Evolutionary conservation across 208 protist genomes (phyloP).

Genomic region (Wallacemonas collosoma): DNA sequence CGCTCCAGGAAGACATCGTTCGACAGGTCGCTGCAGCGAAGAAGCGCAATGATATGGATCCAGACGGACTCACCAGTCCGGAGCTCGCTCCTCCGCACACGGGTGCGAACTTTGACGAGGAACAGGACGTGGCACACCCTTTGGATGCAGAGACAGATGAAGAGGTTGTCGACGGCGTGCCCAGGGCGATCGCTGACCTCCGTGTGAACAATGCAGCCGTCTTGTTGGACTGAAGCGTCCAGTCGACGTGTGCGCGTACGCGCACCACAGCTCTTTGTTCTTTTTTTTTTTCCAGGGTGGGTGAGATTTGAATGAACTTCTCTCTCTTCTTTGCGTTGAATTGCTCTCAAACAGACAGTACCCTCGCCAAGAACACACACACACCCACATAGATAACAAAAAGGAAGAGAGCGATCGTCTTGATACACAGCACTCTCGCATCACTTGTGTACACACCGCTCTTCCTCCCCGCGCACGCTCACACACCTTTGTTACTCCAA

Average conservation of each 20-base stretch:
- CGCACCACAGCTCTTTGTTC: not conserved
- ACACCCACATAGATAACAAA: not conserved
- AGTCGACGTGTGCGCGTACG: too few relatives aligned
- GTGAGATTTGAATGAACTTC: too few relatives aligned
- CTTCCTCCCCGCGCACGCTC: too few relatives aligned
- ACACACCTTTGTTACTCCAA: not conserved
- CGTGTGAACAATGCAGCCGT: conserved; percentile 1
- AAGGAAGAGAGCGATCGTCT: not conserved
- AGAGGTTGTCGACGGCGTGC: conserved; percentile 4
- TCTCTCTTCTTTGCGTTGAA: not conserved
- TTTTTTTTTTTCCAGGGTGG: not conserved
- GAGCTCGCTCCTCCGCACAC: conserved; percentile 3
- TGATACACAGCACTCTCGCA: too few relatives aligned
- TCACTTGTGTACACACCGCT: too few relatives aligned
- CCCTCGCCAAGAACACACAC: not conserved
- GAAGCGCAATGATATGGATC: conserved; percentile 11
- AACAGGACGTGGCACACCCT: conserved; percentile 19
- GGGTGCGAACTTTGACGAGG: conserved; percentile 17
- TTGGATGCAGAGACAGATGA: conserved; percentile 16
- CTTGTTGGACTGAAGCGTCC: not conserved
- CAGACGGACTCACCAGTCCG: conserved; percentile 7
- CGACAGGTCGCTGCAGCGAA: conserved; percentile 34
- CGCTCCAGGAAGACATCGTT: conserved; percentile 34
- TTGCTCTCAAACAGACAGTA: too few relatives aligned
- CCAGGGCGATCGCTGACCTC: conserved; percentile 2